Percentiles rank a stretch among this genome's conserved stretches.
Evolutionary conservation across 2,329 filamentous ascomycete species (phyloP).

Genomic region (Emmonsiellopsis sp.): DNA sequence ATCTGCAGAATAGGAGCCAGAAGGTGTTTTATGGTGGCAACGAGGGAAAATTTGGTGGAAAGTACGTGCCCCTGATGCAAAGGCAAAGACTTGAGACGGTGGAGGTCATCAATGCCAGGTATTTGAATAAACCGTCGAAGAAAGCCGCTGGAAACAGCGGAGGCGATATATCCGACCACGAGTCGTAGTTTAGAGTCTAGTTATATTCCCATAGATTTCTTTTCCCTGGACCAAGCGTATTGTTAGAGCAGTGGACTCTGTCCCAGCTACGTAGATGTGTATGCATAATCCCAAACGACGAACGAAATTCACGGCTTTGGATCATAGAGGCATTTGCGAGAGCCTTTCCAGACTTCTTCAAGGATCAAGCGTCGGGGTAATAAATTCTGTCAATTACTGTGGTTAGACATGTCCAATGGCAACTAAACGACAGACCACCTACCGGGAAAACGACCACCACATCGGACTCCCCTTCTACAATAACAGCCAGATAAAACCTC

Average conservation of each 20-base stretch:
- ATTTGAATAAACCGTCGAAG: slow-evolving; percentile 27
- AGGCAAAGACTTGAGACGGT: slow-evolving; percentile 48
- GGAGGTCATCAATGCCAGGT: slow-evolving; percentile 54
- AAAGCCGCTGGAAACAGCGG: not conserved
- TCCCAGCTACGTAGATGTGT: no score
- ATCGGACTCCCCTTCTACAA: slow-evolving; percentile 80
- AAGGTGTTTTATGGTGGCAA: slow-evolving; percentile 52
- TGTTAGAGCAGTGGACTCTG: not conserved
- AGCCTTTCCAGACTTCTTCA: slow-evolving; percentile 83
- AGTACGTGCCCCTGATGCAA: slow-evolving; percentile 48
- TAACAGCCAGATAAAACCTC: slow-evolving; percentile 76
- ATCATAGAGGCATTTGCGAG: slow-evolving; percentile 73
- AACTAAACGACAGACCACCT: slow-evolving; percentile 17
- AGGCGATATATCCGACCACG: not conserved
- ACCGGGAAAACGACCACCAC: slow-evolving; percentile 92
- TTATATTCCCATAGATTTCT: not conserved
- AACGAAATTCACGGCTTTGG: slow-evolving; percentile 34
- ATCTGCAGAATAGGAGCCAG: slow-evolving; percentile 30
- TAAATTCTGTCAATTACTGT: slow-evolving; percentile 37
- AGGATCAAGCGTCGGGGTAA: slow-evolving; percentile 65
- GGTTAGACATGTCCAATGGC: slow-evolving; percentile 6
- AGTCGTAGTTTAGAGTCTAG: not conserved
- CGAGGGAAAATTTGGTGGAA: slow-evolving; percentile 43
- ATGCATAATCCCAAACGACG: no score
- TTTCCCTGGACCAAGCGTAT: not conserved